These are phyloP conservation scores for Phytopythium ostracodes DNA, from an alignment of 352 stramenopile genomes.

Conservation along the genomic window DNA sequence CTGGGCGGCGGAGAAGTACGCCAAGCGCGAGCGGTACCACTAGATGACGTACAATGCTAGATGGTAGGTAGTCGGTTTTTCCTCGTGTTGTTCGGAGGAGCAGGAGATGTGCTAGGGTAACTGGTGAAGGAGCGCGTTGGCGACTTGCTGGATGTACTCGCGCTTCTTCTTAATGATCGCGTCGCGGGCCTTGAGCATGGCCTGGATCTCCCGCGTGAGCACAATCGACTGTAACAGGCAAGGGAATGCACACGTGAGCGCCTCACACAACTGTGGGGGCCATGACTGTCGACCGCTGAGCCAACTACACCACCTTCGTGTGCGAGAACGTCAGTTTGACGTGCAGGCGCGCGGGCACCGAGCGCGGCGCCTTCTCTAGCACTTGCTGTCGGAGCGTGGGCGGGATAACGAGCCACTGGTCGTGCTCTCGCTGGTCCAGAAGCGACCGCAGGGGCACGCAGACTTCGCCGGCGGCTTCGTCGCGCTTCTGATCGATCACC, in stretches of 20 bases:
- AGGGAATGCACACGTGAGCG: neutral
- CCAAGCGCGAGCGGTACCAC: slow-evolving; percentile 15
- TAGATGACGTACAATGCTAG: neutral
- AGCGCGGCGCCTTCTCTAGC: slow-evolving; percentile 33
- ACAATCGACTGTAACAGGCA: slow-evolving; percentile 35
- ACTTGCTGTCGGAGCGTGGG: slow-evolving; percentile 60
- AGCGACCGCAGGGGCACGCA: slow-evolving; percentile 40
- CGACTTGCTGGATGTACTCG: slow-evolving; percentile 32
- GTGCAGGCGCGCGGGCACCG: slow-evolving; percentile 33
- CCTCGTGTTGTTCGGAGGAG: neutral
- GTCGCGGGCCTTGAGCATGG: slow-evolving; percentile 29
- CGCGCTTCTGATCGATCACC: slow-evolving; percentile 41
- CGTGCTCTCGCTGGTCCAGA: slow-evolving; percentile 57
- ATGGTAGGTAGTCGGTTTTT: neutral
- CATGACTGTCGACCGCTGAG: neutral
- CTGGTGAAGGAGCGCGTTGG: slow-evolving; percentile 23
- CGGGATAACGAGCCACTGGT: slow-evolving; percentile 49
- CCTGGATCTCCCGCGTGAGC: slow-evolving; percentile 47
- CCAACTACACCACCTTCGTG: slow-evolving; percentile 56
- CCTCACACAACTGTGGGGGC: too few species aligned
- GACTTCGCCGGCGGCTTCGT: slow-evolving; percentile 47
- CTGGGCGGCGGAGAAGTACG: slow-evolving; percentile 72
- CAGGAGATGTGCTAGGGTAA: slow-evolving; percentile 12
- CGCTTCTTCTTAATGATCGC: slow-evolving; percentile 32
- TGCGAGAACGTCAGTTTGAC: slow-evolving; percentile 40